Conservation (phyloP, 345 rosid genomes). For the Eutrema japonicum region DNA sequence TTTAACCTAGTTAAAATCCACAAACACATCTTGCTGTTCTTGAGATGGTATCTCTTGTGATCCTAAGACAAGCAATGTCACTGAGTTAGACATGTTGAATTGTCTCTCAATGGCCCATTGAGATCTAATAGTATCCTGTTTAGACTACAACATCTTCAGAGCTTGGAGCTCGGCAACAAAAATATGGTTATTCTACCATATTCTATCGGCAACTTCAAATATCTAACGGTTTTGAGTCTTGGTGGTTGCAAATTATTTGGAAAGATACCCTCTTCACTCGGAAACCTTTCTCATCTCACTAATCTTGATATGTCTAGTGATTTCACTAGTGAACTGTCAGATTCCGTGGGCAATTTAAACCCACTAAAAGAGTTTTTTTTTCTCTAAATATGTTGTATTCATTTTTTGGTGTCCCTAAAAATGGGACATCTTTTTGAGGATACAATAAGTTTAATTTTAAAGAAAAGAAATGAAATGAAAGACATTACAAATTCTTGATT, state of each 20-base stretch:
- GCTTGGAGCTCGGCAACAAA: neutral
- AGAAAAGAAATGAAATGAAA: no score
- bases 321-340: slow-evolving; percentile 39
- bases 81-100: no score
- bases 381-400: no score
- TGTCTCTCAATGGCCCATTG: slow-evolving; percentile 21
- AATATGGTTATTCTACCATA: slow-evolving; percentile 16
- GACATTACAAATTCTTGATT: no score
- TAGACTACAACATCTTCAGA: slow-evolving; percentile 3
- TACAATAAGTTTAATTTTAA: no score
- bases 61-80: no score
- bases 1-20: no score
- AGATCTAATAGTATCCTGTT: slow-evolving; percentile 15
- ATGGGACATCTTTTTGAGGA: no score
- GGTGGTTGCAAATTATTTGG: slow-evolving; percentile 3
- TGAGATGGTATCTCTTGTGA: no score
- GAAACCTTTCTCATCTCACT: slow-evolving; percentile 39
- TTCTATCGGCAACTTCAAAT: slow-evolving; percentile 27
- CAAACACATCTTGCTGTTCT: no score
- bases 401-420: no score
- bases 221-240: slow-evolving; percentile 19
- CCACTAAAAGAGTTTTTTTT: neutral
- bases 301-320: slow-evolving; percentile 31
- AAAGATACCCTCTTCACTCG: slow-evolving; percentile 36
- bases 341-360: slow-evolving; percentile 1